Base-by-base conservation (phyloP, 139 green algal genomes). In the Pleodorina starrii region DNA sequence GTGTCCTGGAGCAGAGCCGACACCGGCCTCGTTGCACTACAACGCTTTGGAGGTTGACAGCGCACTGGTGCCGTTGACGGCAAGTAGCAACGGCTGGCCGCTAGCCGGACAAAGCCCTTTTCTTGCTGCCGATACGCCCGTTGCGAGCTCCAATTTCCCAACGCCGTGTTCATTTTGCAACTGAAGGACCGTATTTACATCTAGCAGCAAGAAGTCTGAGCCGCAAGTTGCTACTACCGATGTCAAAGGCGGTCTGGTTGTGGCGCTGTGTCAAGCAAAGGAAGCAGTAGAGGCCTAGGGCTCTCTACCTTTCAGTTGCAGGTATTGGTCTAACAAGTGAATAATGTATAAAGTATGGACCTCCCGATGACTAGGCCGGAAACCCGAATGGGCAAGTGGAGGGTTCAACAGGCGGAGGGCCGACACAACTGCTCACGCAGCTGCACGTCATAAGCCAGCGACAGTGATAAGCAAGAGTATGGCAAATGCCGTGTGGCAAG, bases 91-190 rank as follows among this genome's bases (percentile, higher is more conserved):
- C 72, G 40, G 72, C 27, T 6, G 14, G 46, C 44, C 27, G 44
- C 6, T 82, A 80, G 38, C 7, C 25, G 72, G 40, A 40, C 17
- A 19, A 42, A 80, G 72, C 29, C 40, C 72, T 54, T 54, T 54
- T 80, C 72, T 7, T 32, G 68, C 5, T 76, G 68, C 38, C 72
- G 72, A 54, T 59, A 80, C 27, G 35, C 35, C 25, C 68, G 72
- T 16, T 54, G 72, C 7, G 72, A 57, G 12, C 44, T 29, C 44
- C 44, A 29, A 12, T 43, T 44, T 42, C 74, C 74, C 46, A 82
- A 82, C 43, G 74, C 46, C 46, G 46, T 82, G 32, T 82, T 63
- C 74, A 82, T 82, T 42, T 63, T 82, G n/a, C 17, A 48, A 57
- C 57, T 23, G 2, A 80, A 57, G 40, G 11, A 4, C 27, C 3